These are phyloP conservation scores for Exophiala sideris DNA, from an alignment of 2,329 filamentous ascomycete species.

Conservation along the genomic window DNA sequence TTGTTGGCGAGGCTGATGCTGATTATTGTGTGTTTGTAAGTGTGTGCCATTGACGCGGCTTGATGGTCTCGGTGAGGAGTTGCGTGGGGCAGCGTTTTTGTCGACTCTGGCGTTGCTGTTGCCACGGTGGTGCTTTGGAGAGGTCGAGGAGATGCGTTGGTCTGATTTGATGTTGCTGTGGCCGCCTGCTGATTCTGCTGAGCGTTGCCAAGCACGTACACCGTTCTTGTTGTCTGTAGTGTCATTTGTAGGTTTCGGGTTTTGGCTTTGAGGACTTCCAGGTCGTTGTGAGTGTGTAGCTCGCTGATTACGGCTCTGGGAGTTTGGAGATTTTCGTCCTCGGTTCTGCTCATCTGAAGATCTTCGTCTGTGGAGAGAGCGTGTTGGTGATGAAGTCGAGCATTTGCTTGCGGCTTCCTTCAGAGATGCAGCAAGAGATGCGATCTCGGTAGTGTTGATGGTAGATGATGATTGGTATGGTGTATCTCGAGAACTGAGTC, in stretches of 20 bases:
- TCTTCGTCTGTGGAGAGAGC: background rate
- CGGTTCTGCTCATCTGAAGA: background rate
- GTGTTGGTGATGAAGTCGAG: background rate
- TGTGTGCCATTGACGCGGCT: background rate
- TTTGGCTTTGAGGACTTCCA: background rate
- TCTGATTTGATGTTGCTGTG: background rate
- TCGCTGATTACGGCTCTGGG: no score
- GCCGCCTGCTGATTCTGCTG: background rate
- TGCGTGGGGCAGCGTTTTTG: background rate
- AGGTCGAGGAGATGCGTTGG: background rate
- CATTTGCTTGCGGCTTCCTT: background rate
- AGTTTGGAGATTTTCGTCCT: no score
- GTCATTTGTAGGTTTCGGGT: background rate
- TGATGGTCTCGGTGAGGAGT: background rate
- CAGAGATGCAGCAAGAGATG: background rate
- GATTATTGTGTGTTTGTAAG: background rate
- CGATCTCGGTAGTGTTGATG: background rate
- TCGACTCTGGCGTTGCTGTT: background rate
- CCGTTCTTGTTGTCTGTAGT: background rate
- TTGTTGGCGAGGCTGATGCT: background rate
- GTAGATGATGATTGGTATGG: background rate
- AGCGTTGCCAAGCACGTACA: background rate
- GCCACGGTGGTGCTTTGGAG: background rate
- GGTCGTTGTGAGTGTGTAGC: background rate
- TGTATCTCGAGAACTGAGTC: background rate